A percentile compares a stretch with the other conserved stretches of the same genome.
These are phyloP conservation scores for Phytophthora sansomeana DNA, from an alignment of 352 stramenopile genomes.

Conservation along the genomic window DNA sequence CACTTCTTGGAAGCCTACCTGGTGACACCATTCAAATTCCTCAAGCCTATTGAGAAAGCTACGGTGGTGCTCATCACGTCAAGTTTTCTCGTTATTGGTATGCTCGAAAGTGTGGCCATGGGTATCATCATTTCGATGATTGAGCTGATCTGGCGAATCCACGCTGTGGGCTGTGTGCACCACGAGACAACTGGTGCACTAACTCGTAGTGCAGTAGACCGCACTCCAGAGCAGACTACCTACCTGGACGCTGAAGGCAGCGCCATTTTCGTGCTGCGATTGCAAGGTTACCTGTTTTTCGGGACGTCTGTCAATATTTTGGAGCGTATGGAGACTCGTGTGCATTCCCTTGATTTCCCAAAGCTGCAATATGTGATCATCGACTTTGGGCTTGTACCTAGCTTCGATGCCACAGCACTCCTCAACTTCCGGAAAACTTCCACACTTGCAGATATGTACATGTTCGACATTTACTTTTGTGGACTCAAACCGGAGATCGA, in stretches of 20 bases:
- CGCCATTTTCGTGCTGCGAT: slow-evolving; percentile 73
- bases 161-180: slow-evolving; percentile 80
- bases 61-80: slow-evolving; percentile 74
- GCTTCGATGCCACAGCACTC: slow-evolving; percentile 79
- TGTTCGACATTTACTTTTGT: slow-evolving; percentile 86
- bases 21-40: slow-evolving; percentile 70
- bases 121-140: slow-evolving; percentile 86
- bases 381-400: slow-evolving; percentile 82
- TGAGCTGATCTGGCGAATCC: slow-evolving; percentile 81
- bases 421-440: slow-evolving; percentile 80
- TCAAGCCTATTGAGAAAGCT: slow-evolving; percentile 71
- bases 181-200: slow-evolving; percentile 78
- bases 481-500: slow-evolving; percentile 64
- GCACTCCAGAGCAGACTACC: slow-evolving; percentile 62
- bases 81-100: slow-evolving; percentile 78
- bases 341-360: slow-evolving; percentile 62
- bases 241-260: slow-evolving; percentile 63
- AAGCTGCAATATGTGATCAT: slow-evolving; percentile 77
- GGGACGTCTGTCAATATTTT: slow-evolving; percentile 83
- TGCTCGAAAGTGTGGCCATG: slow-evolving; percentile 74
- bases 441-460: slow-evolving; percentile 64
- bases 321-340: slow-evolving; percentile 75
- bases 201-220: slow-evolving; percentile 71
- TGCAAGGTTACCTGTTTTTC: slow-evolving; percentile 88
- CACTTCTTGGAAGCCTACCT: slow-evolving; percentile 87